A percentile compares a stretch with the other conserved stretches of the same genome.
Conservation (phyloP, 257 asterid species). For the Haberlea rhodopensis region DNA sequence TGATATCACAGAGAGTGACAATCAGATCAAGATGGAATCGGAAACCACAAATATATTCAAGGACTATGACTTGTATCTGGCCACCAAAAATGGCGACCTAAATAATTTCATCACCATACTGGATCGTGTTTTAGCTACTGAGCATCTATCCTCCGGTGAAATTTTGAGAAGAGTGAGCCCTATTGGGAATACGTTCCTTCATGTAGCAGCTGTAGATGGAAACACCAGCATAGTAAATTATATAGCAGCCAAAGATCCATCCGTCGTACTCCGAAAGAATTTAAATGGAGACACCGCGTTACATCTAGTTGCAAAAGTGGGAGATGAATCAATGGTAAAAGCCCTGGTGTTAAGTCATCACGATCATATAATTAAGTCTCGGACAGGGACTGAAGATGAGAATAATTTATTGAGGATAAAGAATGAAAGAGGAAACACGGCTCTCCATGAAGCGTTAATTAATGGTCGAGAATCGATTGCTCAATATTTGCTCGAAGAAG, state of each 20-base stretch:
- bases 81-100: constrained; percentile 24
- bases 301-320: constrained; percentile 42
- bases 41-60: background rate
- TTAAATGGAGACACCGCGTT: constrained; percentile 36
- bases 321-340: constrained; percentile 22
- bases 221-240: background rate
- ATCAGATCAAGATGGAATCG: background rate
- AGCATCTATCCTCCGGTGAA: background rate
- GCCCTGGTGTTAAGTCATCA: background rate
- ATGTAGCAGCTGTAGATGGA: constrained; percentile 26
- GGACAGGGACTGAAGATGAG: background rate
- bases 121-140: constrained; percentile 13
- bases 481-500: constrained; percentile 16
- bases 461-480: constrained; percentile 14
- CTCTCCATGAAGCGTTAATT: constrained; percentile 29
- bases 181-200: constrained; percentile 23
- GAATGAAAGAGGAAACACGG: constrained; percentile 29
- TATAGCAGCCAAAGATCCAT: constrained; percentile 6
- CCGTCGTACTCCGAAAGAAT: constrained; percentile 20
- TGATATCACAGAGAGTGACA: background rate
- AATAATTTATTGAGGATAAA: background rate
- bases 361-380: background rate
- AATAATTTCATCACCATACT: background rate
- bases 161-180: constrained; percentile 23
- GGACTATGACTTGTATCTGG: constrained; percentile 19